Conservation (phyloP, 1,284 basidiomycete genomes). For the Ustilago trichophora region DNA sequence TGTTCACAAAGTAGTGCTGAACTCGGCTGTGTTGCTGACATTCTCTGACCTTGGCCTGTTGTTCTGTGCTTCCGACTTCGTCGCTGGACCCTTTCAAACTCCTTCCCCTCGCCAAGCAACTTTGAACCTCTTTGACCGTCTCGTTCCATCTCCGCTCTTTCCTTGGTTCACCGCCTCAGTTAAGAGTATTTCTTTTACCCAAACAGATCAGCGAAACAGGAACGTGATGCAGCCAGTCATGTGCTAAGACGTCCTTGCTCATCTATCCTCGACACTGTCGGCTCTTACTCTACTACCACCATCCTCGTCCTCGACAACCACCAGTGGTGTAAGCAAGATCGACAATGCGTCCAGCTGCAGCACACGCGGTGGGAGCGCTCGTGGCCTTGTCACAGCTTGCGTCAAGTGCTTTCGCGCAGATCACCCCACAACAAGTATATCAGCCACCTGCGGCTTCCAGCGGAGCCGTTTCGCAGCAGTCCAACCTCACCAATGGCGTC, state of each 20-base stretch:
- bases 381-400: conserved; percentile 7
- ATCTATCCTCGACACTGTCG: too few relatives aligned
- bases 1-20: too few relatives aligned
- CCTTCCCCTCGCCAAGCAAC: neutral
- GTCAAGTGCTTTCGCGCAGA: conserved; percentile 18
- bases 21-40: too few relatives aligned
- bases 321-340: neutral
- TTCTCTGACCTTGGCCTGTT: too few relatives aligned
- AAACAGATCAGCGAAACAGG: too few relatives aligned
- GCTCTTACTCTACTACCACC: neutral
- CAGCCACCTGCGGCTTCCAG: conserved; percentile 25
- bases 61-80: neutral
- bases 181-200: too few relatives aligned
- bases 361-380: neutral
- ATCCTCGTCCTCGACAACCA: neutral
- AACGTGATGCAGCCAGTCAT: too few relatives aligned
- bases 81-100: conserved; percentile 11
- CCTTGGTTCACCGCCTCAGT: neutral
- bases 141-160: neutral
- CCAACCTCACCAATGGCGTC: conserved; percentile 33
- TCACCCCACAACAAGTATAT: conserved; percentile 19
- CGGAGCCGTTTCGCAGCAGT: conserved; percentile 24
- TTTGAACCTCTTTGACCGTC: neutral
- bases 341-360: conserved; percentile 9
- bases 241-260: too few relatives aligned